Conservation (phyloP, 345 rosid species). For the Aurinia saxatilis region DNA sequence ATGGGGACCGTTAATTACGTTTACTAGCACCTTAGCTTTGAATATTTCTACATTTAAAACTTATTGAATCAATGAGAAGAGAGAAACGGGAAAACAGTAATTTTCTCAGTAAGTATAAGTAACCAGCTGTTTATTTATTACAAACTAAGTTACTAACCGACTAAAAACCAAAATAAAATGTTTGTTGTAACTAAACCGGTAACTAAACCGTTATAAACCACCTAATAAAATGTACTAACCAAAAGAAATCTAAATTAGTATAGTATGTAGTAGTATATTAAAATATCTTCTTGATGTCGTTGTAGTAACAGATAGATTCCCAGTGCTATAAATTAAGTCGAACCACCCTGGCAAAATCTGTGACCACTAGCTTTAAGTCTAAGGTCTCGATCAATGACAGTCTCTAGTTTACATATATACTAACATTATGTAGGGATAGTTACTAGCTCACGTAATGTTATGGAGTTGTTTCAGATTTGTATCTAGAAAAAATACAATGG, state of each 20-base stretch:
- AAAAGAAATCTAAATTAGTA: not conserved
- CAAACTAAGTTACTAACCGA: too few relatives aligned
- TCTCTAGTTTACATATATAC: not conserved
- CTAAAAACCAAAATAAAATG: too few relatives aligned
- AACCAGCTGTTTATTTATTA: too few relatives aligned
- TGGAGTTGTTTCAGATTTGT: too few relatives aligned
- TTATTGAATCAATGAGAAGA: too few relatives aligned
- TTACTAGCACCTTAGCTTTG: conserved; percentile 2
- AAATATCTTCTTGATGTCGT: conserved; percentile 10
- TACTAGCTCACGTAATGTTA: too few relatives aligned
- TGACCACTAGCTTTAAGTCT: conserved; percentile 18
- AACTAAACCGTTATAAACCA: too few relatives aligned
- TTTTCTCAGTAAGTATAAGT: too few relatives aligned
- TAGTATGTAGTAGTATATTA: not conserved
- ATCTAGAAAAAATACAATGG: too few relatives aligned
- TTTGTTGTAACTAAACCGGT: too few relatives aligned
- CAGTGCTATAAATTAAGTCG: conserved; percentile 5
- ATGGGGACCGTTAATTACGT: conserved; percentile 14
- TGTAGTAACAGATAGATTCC: conserved; percentile 26
- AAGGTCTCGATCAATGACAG: conserved; percentile 22
- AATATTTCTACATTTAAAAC: not conserved
- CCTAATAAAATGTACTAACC: not conserved
- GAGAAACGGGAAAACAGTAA: too few relatives aligned
- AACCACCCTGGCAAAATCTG: conserved; percentile 23
- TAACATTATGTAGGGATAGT: too few relatives aligned